Base-by-base conservation (phyloP, 345 rosid genomes). In the Cardamine chenopodiifolia region DNA sequence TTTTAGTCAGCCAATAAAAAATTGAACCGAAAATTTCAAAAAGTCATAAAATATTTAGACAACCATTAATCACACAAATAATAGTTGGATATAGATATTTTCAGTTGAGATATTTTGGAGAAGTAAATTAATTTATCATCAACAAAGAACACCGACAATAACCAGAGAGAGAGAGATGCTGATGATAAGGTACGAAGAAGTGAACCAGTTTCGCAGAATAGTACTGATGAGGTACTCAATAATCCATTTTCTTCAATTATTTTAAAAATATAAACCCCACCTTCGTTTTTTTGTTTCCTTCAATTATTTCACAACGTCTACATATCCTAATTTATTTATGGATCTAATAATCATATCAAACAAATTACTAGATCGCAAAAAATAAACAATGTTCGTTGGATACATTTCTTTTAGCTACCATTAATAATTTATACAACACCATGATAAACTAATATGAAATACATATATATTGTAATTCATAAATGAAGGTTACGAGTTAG, bases 221-320 rank as follows among this genome's bases (percentile, higher is more conserved):
- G 79, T 69, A 62, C 70, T 61, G 37, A 20, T 53, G 42, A 60
- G 66, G 74, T 75, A 75, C 74, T 68, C 70, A 68, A 68, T 68
- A 68, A 60, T 60, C 74, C 48, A 66, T 8, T 29, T n/a, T 54
- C 47, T 34, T 76, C 70, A 62, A 76, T 54, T 69, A 76, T 76
- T 62, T 1, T 28, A 3, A 5, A 42, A 22, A 29, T 62, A 62
- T 70, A 69, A 62, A 70, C 75, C 71, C 79, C 60, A 76, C 80
- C 59, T 48, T 70, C 75, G 58, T 62, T 76, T 69, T 76, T 65
- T 76, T 54, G 75, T 76, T 76, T 44, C 79, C 58, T 20, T 76
- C 79, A 68, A 76, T 69, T 61, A 76, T 76, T 68, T 75, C 79
- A 44, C 42, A 76, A 76, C 67, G 74, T 68, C 70, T 76, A 31